Base-by-base conservation (phyloP, 306 rosid genomes). In the Vigna nakashimae region DNA sequence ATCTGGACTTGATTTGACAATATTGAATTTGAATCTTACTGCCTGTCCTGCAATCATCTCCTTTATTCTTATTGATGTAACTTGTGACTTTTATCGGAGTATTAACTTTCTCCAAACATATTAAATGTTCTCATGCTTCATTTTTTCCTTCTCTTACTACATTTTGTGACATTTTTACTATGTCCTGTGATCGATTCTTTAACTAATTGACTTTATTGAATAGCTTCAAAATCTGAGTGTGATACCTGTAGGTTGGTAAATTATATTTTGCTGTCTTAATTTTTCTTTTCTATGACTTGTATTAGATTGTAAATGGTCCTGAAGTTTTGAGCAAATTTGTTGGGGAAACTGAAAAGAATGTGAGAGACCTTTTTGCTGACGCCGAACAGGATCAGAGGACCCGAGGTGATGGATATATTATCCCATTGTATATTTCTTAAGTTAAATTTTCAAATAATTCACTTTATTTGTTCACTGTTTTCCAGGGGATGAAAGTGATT, bases 311-410 rank as follows among this genome's bases (percentile, higher is more conserved):
- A 77, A 96, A 96, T 77, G 99, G 99, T 74, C 99, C 99, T 66
- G 99, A 96, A 89, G 96, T 96, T 56, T 81, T 96, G 88, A 96
- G 94, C 89, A 96, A 96, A 80, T 96, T 84, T 71, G 96, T 96
- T 84, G 99, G 99, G 76, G 99, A 96, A 89, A 92, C 98, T 65
- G 99, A 96, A 81, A 96, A 96, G 86, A 96, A 96, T 74, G 98
- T 96, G 32, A 87, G 99, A 82, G 99, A 96, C 84, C 94, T 96
- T 77, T 96, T 96, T 90, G 97, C 98, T 50, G 99, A 96, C 91
- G 99, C 99, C 67, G 99, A 96, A 84, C 91, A 86, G 69, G 99
- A 96, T 75, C 98, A 96, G 81, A 92, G 90, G 85, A 52, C 88
- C 80, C 89, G 30, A 53, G 99, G 99, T 90, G 84, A 87, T 82